These are phyloP conservation scores for Apiotrichum gamsii DNA, from an alignment of 1,284 basidiomycete species.

Conservation along the genomic window DNA sequence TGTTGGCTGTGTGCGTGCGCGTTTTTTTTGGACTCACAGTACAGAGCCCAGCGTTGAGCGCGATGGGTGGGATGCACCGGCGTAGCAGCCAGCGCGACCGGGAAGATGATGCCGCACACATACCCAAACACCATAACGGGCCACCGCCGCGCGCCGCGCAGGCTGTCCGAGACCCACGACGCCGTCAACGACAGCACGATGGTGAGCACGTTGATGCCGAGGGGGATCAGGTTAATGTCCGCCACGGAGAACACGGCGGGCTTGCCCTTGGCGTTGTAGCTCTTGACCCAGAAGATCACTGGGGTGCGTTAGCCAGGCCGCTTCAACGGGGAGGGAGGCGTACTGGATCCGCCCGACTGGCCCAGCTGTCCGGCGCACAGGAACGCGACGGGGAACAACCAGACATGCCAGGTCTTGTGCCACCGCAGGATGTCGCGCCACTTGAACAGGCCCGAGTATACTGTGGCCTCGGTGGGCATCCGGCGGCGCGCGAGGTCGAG, in stretches of 20 bases:
- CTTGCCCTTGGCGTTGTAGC: slow-evolving; percentile 19
- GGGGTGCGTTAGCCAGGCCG: not conserved
- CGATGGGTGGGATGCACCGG: slow-evolving; percentile 20
- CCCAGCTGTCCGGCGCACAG: slow-evolving; percentile 21
- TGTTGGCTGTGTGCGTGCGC: too few relatives aligned
- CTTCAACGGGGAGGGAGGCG: too few relatives aligned
- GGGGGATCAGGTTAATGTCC: slow-evolving; percentile 26
- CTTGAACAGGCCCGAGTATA: slow-evolving; percentile 32
- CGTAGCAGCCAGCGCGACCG: slow-evolving; percentile 20
- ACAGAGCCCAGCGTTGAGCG: slow-evolving; percentile 22
- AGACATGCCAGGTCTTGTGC: slow-evolving; percentile 31
- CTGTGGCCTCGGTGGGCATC: slow-evolving; percentile 26
- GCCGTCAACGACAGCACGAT: slow-evolving; percentile 20
- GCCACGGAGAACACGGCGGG: slow-evolving; percentile 19
- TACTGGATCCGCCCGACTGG: slow-evolving; percentile 14
- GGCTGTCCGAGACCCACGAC: slow-evolving; percentile 24
- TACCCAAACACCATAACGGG: slow-evolving; percentile 23
- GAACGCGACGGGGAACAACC: slow-evolving; percentile 25
- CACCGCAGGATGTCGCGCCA: slow-evolving; percentile 27
- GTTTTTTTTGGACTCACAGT: slow-evolving; percentile 13
- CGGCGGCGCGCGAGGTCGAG: slow-evolving; percentile 19
- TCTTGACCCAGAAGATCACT: slow-evolving; percentile 34
- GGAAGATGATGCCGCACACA: slow-evolving; percentile 16
- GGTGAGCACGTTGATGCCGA: slow-evolving; percentile 26
- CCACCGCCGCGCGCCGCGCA: slow-evolving; percentile 23